phyloP scores from a whole-genome alignment of 2,329 filamentous ascomycete species.

The Sporothrix schenckii region DNA sequence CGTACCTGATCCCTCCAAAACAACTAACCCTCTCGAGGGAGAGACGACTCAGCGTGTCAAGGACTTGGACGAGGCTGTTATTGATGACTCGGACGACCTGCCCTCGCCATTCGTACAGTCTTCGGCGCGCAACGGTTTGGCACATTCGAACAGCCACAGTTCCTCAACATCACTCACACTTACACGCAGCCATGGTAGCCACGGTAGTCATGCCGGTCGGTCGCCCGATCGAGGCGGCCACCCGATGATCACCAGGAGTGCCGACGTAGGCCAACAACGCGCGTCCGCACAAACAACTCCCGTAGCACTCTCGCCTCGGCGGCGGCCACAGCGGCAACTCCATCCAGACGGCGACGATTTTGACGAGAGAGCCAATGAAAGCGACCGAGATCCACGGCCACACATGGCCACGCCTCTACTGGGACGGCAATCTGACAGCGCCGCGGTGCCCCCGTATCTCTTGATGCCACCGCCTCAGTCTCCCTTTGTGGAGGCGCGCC shows the following conservation, averaged over 20 bases:
- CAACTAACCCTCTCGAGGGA: neutral
- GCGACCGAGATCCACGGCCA: neutral
- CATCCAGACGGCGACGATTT: neutral
- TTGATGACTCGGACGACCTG: slow-evolving; percentile 37
- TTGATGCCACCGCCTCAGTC: slow-evolving; percentile 55
- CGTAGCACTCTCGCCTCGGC: neutral
- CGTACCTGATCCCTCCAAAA: slow-evolving; percentile 46
- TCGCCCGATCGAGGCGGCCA: slow-evolving; percentile 40
- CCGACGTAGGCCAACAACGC: slow-evolving; percentile 30
- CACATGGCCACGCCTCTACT: neutral
- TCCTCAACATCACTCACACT: slow-evolving; percentile 46
- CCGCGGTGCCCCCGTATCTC: slow-evolving; percentile 43
- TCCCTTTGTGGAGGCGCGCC: slow-evolving; percentile 42
- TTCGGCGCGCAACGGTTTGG: slow-evolving; percentile 43
- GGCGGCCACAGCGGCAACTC: slow-evolving; percentile 21
- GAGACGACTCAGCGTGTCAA: slow-evolving; percentile 39
- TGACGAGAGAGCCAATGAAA: neutral
- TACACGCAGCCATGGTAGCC: slow-evolving; percentile 49
- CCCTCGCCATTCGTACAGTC: slow-evolving; percentile 39
- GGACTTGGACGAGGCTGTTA: slow-evolving; percentile 37
- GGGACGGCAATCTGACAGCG: neutral
- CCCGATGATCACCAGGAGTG: slow-evolving; percentile 30
- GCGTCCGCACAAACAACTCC: neutral
- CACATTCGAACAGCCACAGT: slow-evolving; percentile 28
- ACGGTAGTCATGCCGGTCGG: slow-evolving; percentile 33